Percentiles rank a stretch among this genome's conserved stretches.
phyloP scores from a whole-genome alignment of 306 rosid genomes.

The Cucumis hystrix region DNA sequence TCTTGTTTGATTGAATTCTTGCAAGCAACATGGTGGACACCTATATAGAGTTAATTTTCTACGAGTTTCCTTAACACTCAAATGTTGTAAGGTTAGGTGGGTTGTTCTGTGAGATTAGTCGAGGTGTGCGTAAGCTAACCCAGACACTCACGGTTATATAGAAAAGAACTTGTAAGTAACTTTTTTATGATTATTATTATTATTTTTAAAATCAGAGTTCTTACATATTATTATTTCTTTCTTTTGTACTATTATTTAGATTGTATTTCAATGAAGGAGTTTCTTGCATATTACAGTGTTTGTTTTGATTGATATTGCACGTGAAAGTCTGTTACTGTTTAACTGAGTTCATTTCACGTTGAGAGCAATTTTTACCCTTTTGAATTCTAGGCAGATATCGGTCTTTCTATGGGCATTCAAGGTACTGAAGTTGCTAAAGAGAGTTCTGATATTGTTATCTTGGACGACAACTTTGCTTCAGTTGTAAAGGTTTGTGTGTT shows the following conservation, averaged over 20 bases:
- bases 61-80: too few species aligned
- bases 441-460: conserved; percentile 90
- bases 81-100: too few species aligned
- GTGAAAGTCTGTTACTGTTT: neutral
- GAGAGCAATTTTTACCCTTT: conserved; percentile 24
- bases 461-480: conserved; percentile 93
- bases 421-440: conserved; percentile 99
- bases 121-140: too few species aligned
- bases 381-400: conserved; percentile 93
- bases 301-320: neutral
- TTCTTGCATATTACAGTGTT: neutral
- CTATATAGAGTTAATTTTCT: too few species aligned
- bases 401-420: conserved; percentile 97
- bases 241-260: neutral
- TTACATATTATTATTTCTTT: neutral
- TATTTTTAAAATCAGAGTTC: neutral
- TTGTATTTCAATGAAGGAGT: neutral
- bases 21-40: neutral
- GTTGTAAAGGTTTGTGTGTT: conserved; percentile 64
- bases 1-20: neutral
- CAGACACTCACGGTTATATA: too few species aligned
- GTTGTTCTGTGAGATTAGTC: too few species aligned
- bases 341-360: conserved; percentile 6
- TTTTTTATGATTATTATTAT: neutral
- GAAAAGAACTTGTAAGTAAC: neutral